Conservation (phyloP, 2,329 filamentous ascomycete genomes). For the Corinectria fuckeliana region DNA sequence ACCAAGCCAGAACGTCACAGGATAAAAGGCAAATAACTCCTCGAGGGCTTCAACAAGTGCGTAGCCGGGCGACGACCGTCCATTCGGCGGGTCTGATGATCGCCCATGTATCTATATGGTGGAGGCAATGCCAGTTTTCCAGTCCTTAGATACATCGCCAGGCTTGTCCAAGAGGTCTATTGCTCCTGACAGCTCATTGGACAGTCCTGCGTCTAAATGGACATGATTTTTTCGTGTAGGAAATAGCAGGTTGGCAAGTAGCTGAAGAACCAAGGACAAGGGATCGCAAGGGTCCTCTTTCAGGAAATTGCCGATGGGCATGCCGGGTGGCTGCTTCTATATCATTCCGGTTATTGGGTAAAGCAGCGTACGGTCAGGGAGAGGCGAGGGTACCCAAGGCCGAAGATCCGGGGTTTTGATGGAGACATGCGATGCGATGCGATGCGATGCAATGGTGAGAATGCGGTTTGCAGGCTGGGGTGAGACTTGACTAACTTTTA, state of each 20-base stretch:
- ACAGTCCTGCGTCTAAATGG: too few species aligned
- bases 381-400: not conserved
- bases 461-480: too few species aligned
- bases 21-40: not conserved
- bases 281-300: not conserved
- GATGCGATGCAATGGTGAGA: not conserved
- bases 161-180: too few species aligned
- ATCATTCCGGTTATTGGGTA: not conserved
- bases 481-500: too few species aligned
- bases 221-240: not conserved
- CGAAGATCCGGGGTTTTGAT: not conserved
- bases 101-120: too few species aligned
- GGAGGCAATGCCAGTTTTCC: too few species aligned
- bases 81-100: too few species aligned
- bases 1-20: not conserved
- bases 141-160: too few species aligned
- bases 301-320: not conserved
- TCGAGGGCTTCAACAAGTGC: too few species aligned
- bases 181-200: too few species aligned
- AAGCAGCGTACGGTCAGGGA: not conserved
- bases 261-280: not conserved
- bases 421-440: not conserved
- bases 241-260: not conserved
- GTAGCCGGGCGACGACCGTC: too few species aligned
- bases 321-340: not conserved